Evolutionary conservation across 2,329 filamentous ascomycete genomes (phyloP).

Genomic region (Claviceps sp.): DNA sequence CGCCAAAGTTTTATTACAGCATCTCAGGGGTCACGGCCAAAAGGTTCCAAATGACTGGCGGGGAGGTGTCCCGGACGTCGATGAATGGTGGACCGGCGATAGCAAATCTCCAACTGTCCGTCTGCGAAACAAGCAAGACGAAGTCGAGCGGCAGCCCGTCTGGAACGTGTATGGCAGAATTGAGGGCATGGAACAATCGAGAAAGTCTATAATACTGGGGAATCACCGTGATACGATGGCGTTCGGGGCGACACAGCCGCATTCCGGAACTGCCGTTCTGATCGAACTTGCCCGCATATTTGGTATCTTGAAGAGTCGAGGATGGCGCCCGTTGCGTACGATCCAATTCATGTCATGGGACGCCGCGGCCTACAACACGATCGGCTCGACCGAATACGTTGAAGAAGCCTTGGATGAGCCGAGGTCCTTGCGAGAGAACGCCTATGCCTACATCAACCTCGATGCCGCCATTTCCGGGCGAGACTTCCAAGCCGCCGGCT

Average conservation of each 20-base stretch:
- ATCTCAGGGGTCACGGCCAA: slow-evolving; percentile 61
- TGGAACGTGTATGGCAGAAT: slow-evolving; percentile 88
- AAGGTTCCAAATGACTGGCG: slow-evolving; percentile 57
- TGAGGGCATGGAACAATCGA: slow-evolving; percentile 65
- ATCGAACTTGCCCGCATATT: slow-evolving; percentile 80
- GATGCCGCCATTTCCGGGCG: slow-evolving; percentile 67
- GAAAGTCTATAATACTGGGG: slow-evolving; percentile 78
- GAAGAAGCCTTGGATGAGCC: slow-evolving; percentile 59
- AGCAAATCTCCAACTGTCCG: slow-evolving; percentile 61
- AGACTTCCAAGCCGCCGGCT: slow-evolving; percentile 65
- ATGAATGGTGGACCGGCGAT: slow-evolving; percentile 77
- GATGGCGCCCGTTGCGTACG: slow-evolving; percentile 85
- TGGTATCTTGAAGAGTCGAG: slow-evolving; percentile 59
- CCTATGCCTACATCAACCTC: slow-evolving; percentile 81
- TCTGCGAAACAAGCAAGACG: slow-evolving; percentile 77
- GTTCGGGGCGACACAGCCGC: slow-evolving; percentile 74
- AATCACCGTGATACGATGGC: slow-evolving; percentile 92
- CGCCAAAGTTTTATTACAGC: slow-evolving; percentile 64
- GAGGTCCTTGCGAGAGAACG: slow-evolving; percentile 51
- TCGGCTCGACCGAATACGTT: slow-evolving; percentile 90
- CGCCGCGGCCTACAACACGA: slow-evolving; percentile 80
- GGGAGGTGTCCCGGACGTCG: slow-evolving; percentile 62
- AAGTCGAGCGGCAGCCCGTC: slow-evolving; percentile 67
- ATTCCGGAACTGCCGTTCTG: slow-evolving; percentile 81
- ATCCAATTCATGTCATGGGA: slow-evolving; percentile 98